A percentile compares a stretch with the other conserved stretches of the same genome.
Evolutionary conservation across 2,329 filamentous ascomycete genomes (phyloP).

Genomic region (Fusarium gaditjirri): DNA sequence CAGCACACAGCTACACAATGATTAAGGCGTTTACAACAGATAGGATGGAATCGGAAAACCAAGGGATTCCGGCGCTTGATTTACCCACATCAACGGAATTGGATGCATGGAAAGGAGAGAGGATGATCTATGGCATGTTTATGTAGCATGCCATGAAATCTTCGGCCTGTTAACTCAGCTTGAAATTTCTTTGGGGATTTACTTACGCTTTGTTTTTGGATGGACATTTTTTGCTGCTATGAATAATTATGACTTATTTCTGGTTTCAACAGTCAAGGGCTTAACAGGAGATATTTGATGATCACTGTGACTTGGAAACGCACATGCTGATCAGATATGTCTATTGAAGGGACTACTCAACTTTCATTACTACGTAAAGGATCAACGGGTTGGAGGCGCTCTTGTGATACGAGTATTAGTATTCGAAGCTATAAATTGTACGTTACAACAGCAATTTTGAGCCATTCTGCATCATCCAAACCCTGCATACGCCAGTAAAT

Average conservation of each 20-base stretch:
- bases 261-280: conserved; percentile 10
- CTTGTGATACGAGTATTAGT: not conserved
- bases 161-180: conserved; percentile 4
- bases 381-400: not conserved
- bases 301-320: not conserved
- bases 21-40: conserved; percentile 45
- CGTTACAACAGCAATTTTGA: not conserved
- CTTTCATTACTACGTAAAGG: not conserved
- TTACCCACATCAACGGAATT: conserved; percentile 14
- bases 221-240: conserved; percentile 18
- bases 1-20: conserved; percentile 37
- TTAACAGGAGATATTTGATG: not conserved
- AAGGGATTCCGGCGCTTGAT: conserved; percentile 30
- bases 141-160: conserved; percentile 1
- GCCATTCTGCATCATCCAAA: not conserved
- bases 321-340: not conserved
- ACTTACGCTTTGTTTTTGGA: conserved; percentile 16
- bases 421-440: not conserved
- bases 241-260: conserved; percentile 36
- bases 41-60: conserved; percentile 41
- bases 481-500: not conserved
- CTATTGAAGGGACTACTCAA: conserved; percentile 7
- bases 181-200: conserved; percentile 6
- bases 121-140: conserved; percentile 9
- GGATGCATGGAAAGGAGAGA: conserved; percentile 34